Base-by-base conservation (phyloP, 2,329 filamentous ascomycete genomes). In the Epichloe baconii region DNA sequence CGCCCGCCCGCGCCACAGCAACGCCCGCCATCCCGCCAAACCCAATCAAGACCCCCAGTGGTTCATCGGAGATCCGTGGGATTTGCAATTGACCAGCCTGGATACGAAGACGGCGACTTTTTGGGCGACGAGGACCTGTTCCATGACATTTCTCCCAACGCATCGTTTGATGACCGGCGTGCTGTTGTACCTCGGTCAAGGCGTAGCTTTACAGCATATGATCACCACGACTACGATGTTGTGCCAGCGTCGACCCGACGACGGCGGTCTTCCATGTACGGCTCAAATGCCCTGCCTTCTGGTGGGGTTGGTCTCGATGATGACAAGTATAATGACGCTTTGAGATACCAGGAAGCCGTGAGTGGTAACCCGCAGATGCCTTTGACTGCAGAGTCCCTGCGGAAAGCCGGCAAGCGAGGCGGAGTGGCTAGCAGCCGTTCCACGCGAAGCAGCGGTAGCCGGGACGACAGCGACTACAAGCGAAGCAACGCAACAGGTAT, bases 401-500 rank as follows among this genome's bases (percentile, higher is more conserved):
- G 70, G 56, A 77, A 71, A 60, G 75, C 70, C 31, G 71, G 65
- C 55, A 73, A 70, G 59, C 64, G 60, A 50, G 71, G 67, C 55
- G 72, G 68, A 53, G 71, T 68, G 6, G 65, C 68, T 21, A 79
- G 73, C 67, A 79, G 75, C 60, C 73, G 73, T 23, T 80, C 75
- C 40, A 82, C 73, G 49, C 74, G 74, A 55, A 82, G 75, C 69
- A 80, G 73, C 55, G 73, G 64, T 21, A 83, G 80, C 61, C 78
- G 72, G 43, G 80, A 83, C 57, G 79, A 83, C 52, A 83, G 79
- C 64, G 80, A 82, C 51, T 81, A 76, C 63, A 74, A 73, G 56
- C 76, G 77, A 55, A 82, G 79, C 50, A 77, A 77, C 31, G 80
- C 79, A 0, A 83, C 80, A 12, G 73, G 77, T 41, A 78, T 80